Evolutionary conservation across 2,329 filamentous ascomycete species (phyloP).

Genomic region (Apiospora sp.): DNA sequence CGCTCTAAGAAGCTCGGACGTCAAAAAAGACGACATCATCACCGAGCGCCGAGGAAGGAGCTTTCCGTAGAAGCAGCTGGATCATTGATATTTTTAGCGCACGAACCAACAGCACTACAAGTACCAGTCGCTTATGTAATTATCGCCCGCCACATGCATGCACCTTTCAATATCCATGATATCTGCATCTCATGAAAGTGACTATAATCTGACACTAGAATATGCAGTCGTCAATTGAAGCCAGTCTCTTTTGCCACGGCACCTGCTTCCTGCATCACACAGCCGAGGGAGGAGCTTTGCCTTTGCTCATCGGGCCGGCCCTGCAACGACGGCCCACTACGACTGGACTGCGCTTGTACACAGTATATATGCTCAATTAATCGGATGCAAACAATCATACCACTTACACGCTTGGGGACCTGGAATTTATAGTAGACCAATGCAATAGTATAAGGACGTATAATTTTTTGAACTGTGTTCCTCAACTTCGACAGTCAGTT

Average conservation of each 20-base stretch:
- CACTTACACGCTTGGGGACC: not conserved
- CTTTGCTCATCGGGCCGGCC: not conserved
- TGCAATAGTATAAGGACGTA: not conserved
- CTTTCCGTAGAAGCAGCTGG: slow-evolving; percentile 2
- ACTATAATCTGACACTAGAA: not conserved
- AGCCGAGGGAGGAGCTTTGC: not conserved
- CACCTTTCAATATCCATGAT: not conserved
- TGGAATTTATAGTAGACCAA: not conserved
- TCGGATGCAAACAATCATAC: not conserved
- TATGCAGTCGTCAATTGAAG: not conserved
- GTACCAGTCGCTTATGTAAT: not conserved
- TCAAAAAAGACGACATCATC: slow-evolving; percentile 27
- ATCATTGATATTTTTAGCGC: slow-evolving; percentile 11
- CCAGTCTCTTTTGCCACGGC: not conserved
- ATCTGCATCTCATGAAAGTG: not conserved
- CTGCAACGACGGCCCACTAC: not conserved
- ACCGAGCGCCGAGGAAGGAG: slow-evolving; percentile 19
- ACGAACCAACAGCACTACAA: not conserved
- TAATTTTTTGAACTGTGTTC: not conserved
- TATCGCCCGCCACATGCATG: not conserved
- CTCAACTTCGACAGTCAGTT: not conserved
- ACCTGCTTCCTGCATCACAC: not conserved
- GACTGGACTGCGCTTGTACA: not conserved
- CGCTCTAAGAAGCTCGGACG: slow-evolving; percentile 26
- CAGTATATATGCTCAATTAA: slow-evolving; percentile 9